Base-by-base conservation (phyloP, 495 filamentous ascomycete species). In the Echria macrotheca region DNA sequence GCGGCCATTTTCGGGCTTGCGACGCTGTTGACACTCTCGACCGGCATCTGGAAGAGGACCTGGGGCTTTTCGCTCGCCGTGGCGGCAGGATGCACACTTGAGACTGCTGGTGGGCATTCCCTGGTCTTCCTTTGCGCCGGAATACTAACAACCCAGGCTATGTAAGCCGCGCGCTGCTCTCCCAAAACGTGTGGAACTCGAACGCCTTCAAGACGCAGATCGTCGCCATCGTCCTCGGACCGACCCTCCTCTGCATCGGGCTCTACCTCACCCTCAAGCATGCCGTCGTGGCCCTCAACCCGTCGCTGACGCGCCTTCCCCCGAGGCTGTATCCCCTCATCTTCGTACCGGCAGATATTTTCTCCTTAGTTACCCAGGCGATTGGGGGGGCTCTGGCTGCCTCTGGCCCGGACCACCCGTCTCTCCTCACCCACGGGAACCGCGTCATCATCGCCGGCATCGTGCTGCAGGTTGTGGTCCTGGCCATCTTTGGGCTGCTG, bases 361-460 rank as follows among this genome's bases (percentile, higher is more conserved):
- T 78, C 11, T 84, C 80, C 39, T 65, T 87, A 2, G 50, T 81
- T 28, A 60, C 85, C 38, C 84, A 87, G 60, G 83, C 76, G 42
- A 75, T 80, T 10, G 84, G 84, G 47, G 84, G 82, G 42, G 78
- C 75, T 32, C 72, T 85, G 41, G 82, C 82, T 3, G 56, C 68
- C 0, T 77, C 74, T 8, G 65, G 64, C 12, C 51, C 65, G 44
- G 61, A 73, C 45, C 50, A 69, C 41, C 32, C 49, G 4, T 37
- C 53, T 11, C 54, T 73, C n/a, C 55, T 69, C 31, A 52, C 65
- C 19, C 51, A 56, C 24, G 81, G 81, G 1, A 82, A 86, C 63
- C 60, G 83, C 52, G 75, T 83, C 47, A 86, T 86, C 63, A 82
- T 89, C 45, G 75, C 82, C 5, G 85, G 85, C 54, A 83, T 89